Base-by-base conservation (phyloP, 2,329 filamentous ascomycete genomes). In the Simplicillium sp. region DNA sequence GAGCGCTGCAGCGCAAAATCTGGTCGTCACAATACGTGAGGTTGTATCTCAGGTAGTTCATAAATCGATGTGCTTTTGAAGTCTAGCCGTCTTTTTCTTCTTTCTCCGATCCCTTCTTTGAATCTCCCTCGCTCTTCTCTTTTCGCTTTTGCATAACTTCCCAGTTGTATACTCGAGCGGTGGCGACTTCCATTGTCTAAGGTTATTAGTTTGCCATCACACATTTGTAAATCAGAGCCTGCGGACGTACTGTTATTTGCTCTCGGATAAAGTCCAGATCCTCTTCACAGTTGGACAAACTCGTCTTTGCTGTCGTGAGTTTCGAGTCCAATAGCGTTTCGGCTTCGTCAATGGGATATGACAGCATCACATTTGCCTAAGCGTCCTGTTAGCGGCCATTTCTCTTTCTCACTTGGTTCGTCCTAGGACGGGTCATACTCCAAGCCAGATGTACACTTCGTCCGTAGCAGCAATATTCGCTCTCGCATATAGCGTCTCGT, bases 141-240 rank as follows among this genome's bases (percentile, higher is more conserved):
- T 95, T 96, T 52, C 92, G 75, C 65, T 94, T 87, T 69, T 95
- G 86, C 34, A 90, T 87, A 4, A 98, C 88, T 56, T 98, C 92
- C 90, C 92, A 97, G 64, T 98, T 98, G 65, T 98, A 97, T n/a
- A 98, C 89, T 48, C 92, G 76, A 16, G 92, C 92, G 33, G 90
- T 88, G 4, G 92, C 92, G 29, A 98, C 92, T 64, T 98, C 92
- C 70, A 98, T 82, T 0, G 89, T 96, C 87, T 94, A 50, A n/a
- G 14, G n/a, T 32, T 34, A 18, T 34, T 7, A 44, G 46, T 49
- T 53, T 40, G 38, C 41, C 36, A 29, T 38, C 29, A 20, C 12
- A 13, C 36, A 28, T 33, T 14, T 4, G 29, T 4, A 13, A 11
- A 9, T 18, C 25, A 11, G 36, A 8, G 38, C 9, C 36, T 18